Conservation (phyloP, 768 basidiomycete species). For the Neoboletus subvelutipes region DNA sequence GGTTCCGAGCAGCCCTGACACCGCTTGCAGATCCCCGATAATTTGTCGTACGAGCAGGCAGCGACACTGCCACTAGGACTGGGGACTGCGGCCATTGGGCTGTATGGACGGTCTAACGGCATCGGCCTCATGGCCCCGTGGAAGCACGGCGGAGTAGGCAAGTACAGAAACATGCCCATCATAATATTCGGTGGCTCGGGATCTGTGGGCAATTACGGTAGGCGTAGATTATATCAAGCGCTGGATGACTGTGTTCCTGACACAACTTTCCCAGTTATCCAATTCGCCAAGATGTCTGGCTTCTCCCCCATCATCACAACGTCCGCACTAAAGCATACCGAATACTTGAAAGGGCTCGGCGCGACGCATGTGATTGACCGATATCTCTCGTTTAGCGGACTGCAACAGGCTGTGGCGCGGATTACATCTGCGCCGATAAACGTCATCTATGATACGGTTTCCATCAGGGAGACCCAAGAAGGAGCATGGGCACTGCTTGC, state of each 20-base stretch:
- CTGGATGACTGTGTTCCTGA: slow-evolving; percentile 16
- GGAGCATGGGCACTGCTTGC: slow-evolving; percentile 37
- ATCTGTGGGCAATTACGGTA: slow-evolving; percentile 52
- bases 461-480: slow-evolving; percentile 39
- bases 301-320: slow-evolving; percentile 38
- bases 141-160: slow-evolving; percentile 36
- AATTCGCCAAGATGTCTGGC: slow-evolving; percentile 41
- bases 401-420: slow-evolving; percentile 37
- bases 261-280: slow-evolving; percentile 31
- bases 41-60: slow-evolving; percentile 48
- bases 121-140: slow-evolving; percentile 42
- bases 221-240: slow-evolving; percentile 15
- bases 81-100: slow-evolving; percentile 49
- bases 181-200: slow-evolving; percentile 49
- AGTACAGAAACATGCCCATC: slow-evolving; percentile 44
- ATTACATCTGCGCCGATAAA: slow-evolving; percentile 37
- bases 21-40: slow-evolving; percentile 43
- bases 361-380: slow-evolving; percentile 38
- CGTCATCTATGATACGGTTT: slow-evolving; percentile 40
- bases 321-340: slow-evolving; percentile 37
- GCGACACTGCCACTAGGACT: slow-evolving; percentile 49
- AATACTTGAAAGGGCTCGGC: slow-evolving; percentile 34
- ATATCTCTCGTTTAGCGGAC: slow-evolving; percentile 24
- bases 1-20: slow-evolving; percentile 9
- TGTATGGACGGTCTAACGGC: slow-evolving; percentile 44